Evolutionary conservation across 805 yeast species (phyloP).

Genomic region (Candida vaughaniae): DNA sequence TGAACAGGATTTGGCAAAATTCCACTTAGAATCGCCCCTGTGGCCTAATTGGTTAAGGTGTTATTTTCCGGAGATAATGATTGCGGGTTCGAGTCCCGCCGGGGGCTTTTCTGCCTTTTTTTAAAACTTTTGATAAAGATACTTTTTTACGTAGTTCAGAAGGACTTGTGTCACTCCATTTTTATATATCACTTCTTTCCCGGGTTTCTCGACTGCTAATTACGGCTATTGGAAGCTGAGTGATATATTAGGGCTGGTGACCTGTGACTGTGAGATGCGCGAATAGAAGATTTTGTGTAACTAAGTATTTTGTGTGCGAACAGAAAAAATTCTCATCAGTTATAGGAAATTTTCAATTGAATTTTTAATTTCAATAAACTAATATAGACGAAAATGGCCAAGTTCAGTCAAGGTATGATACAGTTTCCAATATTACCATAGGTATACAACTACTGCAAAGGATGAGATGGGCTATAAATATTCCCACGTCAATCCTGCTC

Average conservation of each 20-base stretch:
- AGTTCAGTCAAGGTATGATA: slow-evolving; percentile 57
- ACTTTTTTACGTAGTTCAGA: too few relatives aligned
- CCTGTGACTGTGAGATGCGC: slow-evolving; percentile 6
- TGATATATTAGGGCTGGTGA: slow-evolving; percentile 5
- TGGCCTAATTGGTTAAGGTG: slow-evolving; percentile 77
- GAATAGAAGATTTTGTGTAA: slow-evolving; percentile 6
- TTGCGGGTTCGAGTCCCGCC: slow-evolving; percentile 83
- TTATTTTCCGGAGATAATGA: slow-evolving; percentile 69
- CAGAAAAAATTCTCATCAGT: slow-evolving; percentile 14
- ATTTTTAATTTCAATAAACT: slow-evolving; percentile 11
- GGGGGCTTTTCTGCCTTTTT: slow-evolving; percentile 40
- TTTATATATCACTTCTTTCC: too few relatives aligned
- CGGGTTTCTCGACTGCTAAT: too few relatives aligned
- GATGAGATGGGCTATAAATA: too few relatives aligned
- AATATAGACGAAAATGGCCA: slow-evolving; percentile 48
- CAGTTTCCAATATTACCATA: slow-evolving; percentile 8
- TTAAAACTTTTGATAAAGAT: background rate
- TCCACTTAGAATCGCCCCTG: slow-evolving; percentile 46
- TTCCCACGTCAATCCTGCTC: too few relatives aligned
- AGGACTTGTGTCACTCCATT: too few relatives aligned
- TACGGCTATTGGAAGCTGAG: too few relatives aligned
- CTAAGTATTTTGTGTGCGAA: background rate
- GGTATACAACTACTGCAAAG: background rate
- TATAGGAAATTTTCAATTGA: slow-evolving; percentile 15
- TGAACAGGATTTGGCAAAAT: too few relatives aligned